Evolutionary conservation across 441 rosid species (phyloP).

Genomic region (Kokia cookei): DNA sequence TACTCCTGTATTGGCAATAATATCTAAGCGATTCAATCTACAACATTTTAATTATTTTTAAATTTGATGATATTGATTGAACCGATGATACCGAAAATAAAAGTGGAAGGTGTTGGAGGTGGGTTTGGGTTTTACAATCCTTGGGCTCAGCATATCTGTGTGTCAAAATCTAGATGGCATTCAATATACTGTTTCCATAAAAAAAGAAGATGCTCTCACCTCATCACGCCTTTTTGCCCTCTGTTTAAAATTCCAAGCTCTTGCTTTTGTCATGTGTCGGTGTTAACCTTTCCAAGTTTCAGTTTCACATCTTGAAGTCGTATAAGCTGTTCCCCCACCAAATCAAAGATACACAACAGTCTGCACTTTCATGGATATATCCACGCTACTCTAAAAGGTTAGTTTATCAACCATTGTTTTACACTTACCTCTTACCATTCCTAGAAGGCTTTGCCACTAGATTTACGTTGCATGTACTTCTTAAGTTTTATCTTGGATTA

Average conservation of each 20-base stretch:
- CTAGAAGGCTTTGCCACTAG: neutral
- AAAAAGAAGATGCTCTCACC: neutral
- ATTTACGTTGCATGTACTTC: neutral
- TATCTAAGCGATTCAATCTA: too few species aligned
- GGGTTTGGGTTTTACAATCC: too few species aligned
- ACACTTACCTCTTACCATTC: neutral
- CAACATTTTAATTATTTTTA: too few species aligned
- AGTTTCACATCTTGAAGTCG: neutral
- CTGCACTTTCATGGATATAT: neutral
- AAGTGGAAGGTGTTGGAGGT: too few species aligned
- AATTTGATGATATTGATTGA: too few species aligned
- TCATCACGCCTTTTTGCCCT: neutral
- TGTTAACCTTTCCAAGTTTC: neutral
- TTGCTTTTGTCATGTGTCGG: neutral
- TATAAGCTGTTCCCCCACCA: neutral
- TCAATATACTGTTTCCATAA: neutral
- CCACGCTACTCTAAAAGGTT: neutral
- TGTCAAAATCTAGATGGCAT: neutral
- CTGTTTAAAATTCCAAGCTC: neutral
- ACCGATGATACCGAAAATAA: too few species aligned
- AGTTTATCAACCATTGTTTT: neutral
- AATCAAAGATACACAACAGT: neutral
- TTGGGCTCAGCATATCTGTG: neutral
- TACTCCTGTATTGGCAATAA: too few species aligned
- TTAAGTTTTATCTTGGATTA: neutral